A percentile compares a stretch with the other conserved stretches of the same genome.
Conservation (phyloP, 2,329 filamentous ascomycete genomes). For the Cladophialophora exuberans region DNA sequence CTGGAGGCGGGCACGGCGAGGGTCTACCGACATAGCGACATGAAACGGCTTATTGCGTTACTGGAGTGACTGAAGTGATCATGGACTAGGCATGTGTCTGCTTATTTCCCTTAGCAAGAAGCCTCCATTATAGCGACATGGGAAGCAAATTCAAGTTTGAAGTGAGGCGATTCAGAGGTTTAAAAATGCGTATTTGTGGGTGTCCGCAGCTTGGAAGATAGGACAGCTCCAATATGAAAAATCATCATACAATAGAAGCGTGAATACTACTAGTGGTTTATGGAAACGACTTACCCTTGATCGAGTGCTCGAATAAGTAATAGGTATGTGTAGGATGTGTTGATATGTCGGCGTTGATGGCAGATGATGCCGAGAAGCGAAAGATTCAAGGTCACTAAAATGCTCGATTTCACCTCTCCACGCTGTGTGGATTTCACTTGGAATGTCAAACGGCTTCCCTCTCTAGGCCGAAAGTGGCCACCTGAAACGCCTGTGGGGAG, state of each 20-base stretch:
- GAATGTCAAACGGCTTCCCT: not conserved
- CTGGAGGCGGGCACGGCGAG: constrained; percentile 53
- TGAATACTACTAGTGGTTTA: too few species aligned
- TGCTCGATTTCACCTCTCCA: too few species aligned
- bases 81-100: constrained; percentile 5
- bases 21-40: constrained; percentile 51
- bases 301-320: not conserved
- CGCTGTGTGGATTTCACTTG: too few species aligned
- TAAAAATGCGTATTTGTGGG: constrained; percentile 32
- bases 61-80: too few species aligned
- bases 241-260: constrained; percentile 35
- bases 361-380: too few species aligned
- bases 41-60: constrained; percentile 11
- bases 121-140: too few species aligned
- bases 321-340: too few species aligned
- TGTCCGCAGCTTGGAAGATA: constrained; percentile 36
- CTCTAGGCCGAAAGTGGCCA: not conserved
- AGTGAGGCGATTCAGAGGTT: constrained; percentile 24
- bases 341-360: too few species aligned
- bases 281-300: constrained; percentile 1
- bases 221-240: constrained; percentile 41
- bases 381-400: too few species aligned
- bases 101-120: too few species aligned
- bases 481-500: constrained; percentile 3
- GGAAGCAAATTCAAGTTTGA: not conserved